phyloP scores from a whole-genome alignment of 768 basidiomycete genomes.

The Sporobolomyces pararoseus region DNA sequence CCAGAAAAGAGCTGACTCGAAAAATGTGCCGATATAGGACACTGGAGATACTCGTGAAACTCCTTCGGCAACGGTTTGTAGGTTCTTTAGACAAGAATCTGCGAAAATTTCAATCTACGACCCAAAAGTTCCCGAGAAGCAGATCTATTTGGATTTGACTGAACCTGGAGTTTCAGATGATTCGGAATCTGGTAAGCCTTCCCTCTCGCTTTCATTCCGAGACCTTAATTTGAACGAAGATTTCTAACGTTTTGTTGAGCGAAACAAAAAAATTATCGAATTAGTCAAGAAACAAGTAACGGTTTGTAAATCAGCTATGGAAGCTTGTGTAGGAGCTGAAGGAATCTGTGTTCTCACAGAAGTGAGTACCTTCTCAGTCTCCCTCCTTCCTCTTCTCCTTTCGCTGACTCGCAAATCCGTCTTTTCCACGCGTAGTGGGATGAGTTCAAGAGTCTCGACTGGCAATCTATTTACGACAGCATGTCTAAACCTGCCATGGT shows the following conservation, averaged over 20 bases:
- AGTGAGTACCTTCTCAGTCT: slow-evolving; percentile 39
- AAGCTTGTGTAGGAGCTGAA: slow-evolving; percentile 83
- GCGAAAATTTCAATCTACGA: slow-evolving; percentile 86
- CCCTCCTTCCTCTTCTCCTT: too few relatives aligned
- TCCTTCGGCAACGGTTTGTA: slow-evolving; percentile 86
- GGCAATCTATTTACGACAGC: slow-evolving; percentile 72
- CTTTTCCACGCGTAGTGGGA: slow-evolving; percentile 59
- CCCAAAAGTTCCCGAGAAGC: slow-evolving; percentile 72
- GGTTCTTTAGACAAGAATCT: slow-evolving; percentile 85
- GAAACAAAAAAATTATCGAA: too few relatives aligned
- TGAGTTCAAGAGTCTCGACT: slow-evolving; percentile 89
- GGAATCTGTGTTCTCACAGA: slow-evolving; percentile 95
- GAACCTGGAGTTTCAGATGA: slow-evolving; percentile 59
- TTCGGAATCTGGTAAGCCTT: slow-evolving; percentile 58
- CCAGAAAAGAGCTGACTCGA: background rate
- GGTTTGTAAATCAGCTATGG: slow-evolving; percentile 69
- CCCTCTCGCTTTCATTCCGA: slow-evolving; percentile 2
- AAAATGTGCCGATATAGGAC: slow-evolving; percentile 61
- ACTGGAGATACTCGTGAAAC: slow-evolving; percentile 99
- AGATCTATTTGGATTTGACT: slow-evolving; percentile 67
- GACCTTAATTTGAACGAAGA: too few relatives aligned
- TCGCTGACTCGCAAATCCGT: background rate
- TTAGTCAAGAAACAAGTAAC: slow-evolving; percentile 84
- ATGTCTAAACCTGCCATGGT: slow-evolving; percentile 98
- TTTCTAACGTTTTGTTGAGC: too few relatives aligned